A percentile compares a stretch with the other conserved stretches of the same genome.
phyloP scores from a whole-genome alignment of 2,329 filamentous ascomycete species.

The Colletotrichum lini region DNA sequence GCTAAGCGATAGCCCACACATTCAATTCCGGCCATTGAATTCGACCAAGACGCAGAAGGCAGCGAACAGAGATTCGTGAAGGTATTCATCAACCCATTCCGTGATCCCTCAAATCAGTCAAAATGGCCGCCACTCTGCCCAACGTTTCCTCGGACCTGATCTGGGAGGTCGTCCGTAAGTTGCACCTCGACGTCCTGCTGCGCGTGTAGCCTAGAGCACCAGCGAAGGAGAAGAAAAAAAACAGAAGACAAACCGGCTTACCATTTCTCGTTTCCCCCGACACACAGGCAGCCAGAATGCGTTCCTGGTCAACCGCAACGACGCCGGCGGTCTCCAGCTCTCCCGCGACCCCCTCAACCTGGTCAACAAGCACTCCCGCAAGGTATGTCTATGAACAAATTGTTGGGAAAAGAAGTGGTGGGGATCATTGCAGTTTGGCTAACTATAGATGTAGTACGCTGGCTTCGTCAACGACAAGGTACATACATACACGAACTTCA shows the following conservation, averaged over 20 bases:
- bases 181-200: constrained; percentile 20
- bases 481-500: constrained; percentile 49
- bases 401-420: background rate
- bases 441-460: constrained; percentile 75
- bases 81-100: constrained; percentile 44
- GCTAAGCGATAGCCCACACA: constrained; percentile 59
- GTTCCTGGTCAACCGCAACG: constrained; percentile 91
- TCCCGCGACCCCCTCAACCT: constrained; percentile 96
- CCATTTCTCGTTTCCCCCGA: constrained; percentile 12
- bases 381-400: constrained; percentile 69
- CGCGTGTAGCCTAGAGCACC: background rate
- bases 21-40: constrained; percentile 46
- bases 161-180: constrained; percentile 97
- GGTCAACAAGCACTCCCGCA: constrained; percentile 90
- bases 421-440: constrained; percentile 47
- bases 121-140: constrained; percentile 71
- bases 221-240: background rate
- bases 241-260: constrained; percentile 15
- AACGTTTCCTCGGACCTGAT: constrained; percentile 92
- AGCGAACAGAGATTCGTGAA: constrained; percentile 36
- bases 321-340: constrained; percentile 86
- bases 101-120: constrained; percentile 60
- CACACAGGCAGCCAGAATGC: constrained; percentile 88
- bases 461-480: constrained; percentile 97
- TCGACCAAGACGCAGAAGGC: constrained; percentile 36